Evolutionary conservation across 192 early-diverging fungal species (phyloP), one percentile per base, ranked within the genome.

Genomic region (Backusella parvicylindrica): DNA sequence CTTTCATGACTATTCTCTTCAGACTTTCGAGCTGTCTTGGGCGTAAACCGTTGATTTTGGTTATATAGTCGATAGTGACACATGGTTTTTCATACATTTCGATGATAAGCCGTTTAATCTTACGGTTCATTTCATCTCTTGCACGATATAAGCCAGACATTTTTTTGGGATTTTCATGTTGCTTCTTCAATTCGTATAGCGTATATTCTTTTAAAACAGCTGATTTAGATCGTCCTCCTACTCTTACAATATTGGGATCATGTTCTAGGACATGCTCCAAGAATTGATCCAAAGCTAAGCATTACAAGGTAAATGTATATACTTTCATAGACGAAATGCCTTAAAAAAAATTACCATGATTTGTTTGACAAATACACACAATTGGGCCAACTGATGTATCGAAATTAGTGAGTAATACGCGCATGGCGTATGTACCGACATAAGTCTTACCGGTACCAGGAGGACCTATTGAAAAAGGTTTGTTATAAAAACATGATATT

Each of bases 401-500:
- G 41, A 68, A 80, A 50, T 88, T 78, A 18, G 81, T 76, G 4
- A 88, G 64, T 32, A 89, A 73, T 0, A 89, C 80, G 13, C 38
- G 38, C 41, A 86, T 85, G 0, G 85, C 79, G 53, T 81, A 77
- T 13, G 87, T 74, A 56, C 88, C 88, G 0, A 89, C 79, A 70
- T 82, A 86, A 0, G 88, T 89, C 67, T 89, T 89, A 43, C 88
- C 88, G 37, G 88, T 89, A 36, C 88, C 88, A 9, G 88, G 88
- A 26, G 88, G 88, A 38, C 88, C 79, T 80, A 66, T 56, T 26
- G 28, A 49, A 69, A n/a, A 21, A 53, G 7, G 9, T 3, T 16
- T 21, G 9, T 32, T 13, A n/a, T n/a, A n/a, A n/a, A n/a, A n/a
- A n/a, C n/a, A n/a, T n/a, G n/a, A n/a, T n/a, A n/a, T n/a, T n/a